Conservation (phyloP, 2,329 filamentous ascomycete genomes). For the Apiospora kogelbergensis region DNA sequence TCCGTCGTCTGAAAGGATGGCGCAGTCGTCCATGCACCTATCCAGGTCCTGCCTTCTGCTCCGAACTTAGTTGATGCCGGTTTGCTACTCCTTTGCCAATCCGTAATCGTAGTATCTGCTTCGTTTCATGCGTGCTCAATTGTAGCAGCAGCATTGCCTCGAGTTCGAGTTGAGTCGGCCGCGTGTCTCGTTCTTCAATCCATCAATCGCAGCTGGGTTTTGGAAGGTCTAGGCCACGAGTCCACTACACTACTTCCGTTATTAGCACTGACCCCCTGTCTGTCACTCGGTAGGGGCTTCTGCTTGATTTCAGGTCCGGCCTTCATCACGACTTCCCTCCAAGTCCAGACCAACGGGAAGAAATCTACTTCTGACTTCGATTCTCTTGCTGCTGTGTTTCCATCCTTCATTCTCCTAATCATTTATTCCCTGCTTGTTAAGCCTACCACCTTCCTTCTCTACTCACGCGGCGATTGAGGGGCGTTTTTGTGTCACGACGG, state of each 20-base stretch:
- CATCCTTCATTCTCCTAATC: not conserved
- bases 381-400: not conserved
- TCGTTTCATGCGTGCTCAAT: not conserved
- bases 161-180: not conserved
- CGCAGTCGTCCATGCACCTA: not conserved
- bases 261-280: not conserved
- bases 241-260: not conserved
- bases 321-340: not conserved
- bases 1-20: not conserved
- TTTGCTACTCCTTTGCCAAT: not conserved
- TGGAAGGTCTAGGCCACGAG: conserved; percentile 4
- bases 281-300: not conserved
- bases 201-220: not conserved
- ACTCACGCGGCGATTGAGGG: not conserved
- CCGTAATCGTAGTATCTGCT: not conserved
- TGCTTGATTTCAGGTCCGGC: not conserved
- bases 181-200: conserved; percentile 1
- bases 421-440: not conserved
- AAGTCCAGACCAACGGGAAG: not conserved
- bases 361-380: not conserved
- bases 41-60: not conserved
- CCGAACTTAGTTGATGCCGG: not conserved
- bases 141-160: not conserved
- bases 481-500: not conserved
- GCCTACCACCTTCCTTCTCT: not conserved